Base-by-base conservation (phyloP, 441 rosid genomes). In the Gossypium armourianum region DNA sequence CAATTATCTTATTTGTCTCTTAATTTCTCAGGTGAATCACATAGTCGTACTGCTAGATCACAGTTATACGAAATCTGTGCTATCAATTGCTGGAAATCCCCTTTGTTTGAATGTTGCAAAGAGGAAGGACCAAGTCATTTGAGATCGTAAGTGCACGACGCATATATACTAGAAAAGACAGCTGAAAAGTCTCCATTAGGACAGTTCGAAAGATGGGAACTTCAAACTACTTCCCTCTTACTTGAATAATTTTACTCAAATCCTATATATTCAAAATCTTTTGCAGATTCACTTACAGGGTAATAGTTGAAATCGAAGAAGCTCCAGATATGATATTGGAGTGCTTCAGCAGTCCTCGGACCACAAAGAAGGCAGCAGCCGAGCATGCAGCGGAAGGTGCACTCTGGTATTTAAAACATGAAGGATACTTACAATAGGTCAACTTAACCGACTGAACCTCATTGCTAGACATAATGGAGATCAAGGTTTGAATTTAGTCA, bases 381-480 rank as follows among this genome's bases (percentile, higher is more conserved):
- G 99, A 94, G 80, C 72, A 83, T 43, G 97, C 99, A 12, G 99
- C 97, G 2, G 81, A 88, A 83, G 97, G 86, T 19, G 92, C 92
- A 12, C 56, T 94, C 20, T 89, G 97, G 97, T 92, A 80, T 82
- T 78, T 92, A 70, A 64, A 81, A 60, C 80, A 75, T 12, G 66
- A 72, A 70, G 91, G 88, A 1, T 85, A 86, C 77, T 71, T 83
- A 68, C 28, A 15, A 12, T 62, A 76, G 75, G 54, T 49, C 20
- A 24, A 26, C 24, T 50, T 52, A 12, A 49, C 45, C 5, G 4
- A 52, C 70, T 21, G n/a, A 40, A 40, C 4, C 29, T 19, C 64
- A 59, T 59, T 40, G 20, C 28, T 4, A 3, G 50, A 36, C 24
- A 36, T 4, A 6, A 4, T 62, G 15, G 5, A 62, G 13, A 16